Base-by-base conservation (phyloP, 2,329 filamentous ascomycete genomes). In the Penicillium frequentans region DNA sequence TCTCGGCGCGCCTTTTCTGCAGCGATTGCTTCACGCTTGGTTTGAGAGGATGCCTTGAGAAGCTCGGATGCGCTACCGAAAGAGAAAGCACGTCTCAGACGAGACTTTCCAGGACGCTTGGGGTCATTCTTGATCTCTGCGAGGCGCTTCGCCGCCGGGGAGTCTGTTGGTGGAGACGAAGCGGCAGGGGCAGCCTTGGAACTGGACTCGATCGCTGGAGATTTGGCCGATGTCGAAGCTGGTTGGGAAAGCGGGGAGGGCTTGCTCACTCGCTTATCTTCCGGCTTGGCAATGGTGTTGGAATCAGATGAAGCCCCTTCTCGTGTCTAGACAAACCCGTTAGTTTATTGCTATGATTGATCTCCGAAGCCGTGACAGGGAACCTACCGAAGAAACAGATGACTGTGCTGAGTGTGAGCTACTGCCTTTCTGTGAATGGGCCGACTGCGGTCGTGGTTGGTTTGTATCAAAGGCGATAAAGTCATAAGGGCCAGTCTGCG, bases 31-130 rank as follows among this genome's bases (percentile, higher is more conserved):
- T 75, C 73, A 51, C 70, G 74, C 52, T 73, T 78, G 53, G 73
- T 87, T 64, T 88, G 84, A 5, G 84, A 86, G 11, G 86, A 87
- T 13, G 87, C 89, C 70, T 89, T 89, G 61, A 89, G 85, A 48
- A 99, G 86, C 71, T 99, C 95, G 9, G 93, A 91, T 43, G 93
- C 91, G 72, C 93, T 98, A 49, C 95, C 93, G 75, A 99, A 99
- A 0, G 95, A 99, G 69, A 99, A 96, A 0, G 95, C 95, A 66
- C 95, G 85, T 54, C 95, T 86, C 58, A 99, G 81, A 64, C 93
- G 84, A 2, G 89, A 90, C 77, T 97, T 97, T 77, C 88, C 91
- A 71, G 91, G 92, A 62, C 87, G 84, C 70, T 86, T 90, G 27
- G 81, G 80, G 53, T 91, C 90, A 70, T 90, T 93, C 64, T 93